Conservation (phyloP, 371 early-diverging fungal species). For the Blyttiomyces sp. region DNA sequence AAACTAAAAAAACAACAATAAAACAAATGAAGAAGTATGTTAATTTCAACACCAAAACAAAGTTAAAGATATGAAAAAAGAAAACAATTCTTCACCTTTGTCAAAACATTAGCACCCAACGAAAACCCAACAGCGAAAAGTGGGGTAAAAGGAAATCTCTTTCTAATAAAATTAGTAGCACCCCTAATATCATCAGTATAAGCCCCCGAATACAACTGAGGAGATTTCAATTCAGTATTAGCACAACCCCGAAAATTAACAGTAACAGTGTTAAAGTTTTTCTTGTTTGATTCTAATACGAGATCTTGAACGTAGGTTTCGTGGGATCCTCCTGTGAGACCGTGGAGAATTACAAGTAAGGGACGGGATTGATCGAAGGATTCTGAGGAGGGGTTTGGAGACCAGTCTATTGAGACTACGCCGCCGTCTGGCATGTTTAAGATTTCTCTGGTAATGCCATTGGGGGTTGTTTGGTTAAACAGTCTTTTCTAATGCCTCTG, state of each 20-base stretch:
- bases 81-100: constrained; percentile 57
- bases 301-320: constrained; percentile 82
- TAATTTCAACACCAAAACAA: background rate
- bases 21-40: background rate
- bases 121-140: constrained; percentile 82
- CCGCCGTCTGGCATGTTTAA: constrained; percentile 78
- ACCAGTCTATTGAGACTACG: constrained; percentile 84
- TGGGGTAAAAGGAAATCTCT: constrained; percentile 58
- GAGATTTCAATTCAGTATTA: constrained; percentile 66
- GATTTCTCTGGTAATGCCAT: constrained; percentile 68
- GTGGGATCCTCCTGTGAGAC: constrained; percentile 84
- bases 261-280: constrained; percentile 70
- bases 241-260: constrained; percentile 88
- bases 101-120: constrained; percentile 85
- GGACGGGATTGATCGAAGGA: constrained; percentile 13
- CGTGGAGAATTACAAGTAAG: constrained; percentile 73
- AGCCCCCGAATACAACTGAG: constrained; percentile 79
- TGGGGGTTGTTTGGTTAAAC: constrained; percentile 4
- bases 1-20: constrained; percentile 38
- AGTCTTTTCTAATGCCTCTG: no score
- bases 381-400: constrained; percentile 37
- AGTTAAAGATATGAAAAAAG: background rate
- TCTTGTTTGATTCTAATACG: constrained; percentile 52
- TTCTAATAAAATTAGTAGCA: constrained; percentile 52
- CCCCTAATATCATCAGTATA: constrained; percentile 77